Base-by-base conservation (phyloP, 2,329 filamentous ascomycete genomes). In the Aureobasidium lini region DNA sequence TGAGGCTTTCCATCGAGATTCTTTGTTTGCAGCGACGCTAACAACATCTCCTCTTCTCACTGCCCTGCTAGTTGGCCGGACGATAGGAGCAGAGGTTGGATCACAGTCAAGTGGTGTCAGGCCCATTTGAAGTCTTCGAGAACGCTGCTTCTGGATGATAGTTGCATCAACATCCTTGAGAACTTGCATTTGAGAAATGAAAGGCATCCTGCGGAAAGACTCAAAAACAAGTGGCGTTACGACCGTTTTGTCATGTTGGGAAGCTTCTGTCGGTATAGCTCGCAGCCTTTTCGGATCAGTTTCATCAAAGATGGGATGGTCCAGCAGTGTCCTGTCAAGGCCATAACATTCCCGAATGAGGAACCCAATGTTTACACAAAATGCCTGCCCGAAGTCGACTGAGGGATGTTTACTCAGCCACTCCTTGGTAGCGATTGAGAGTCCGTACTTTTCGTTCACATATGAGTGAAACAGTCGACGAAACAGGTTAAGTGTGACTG, bases 151-250 rank as follows among this genome's bases (percentile, higher is more conserved):
- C 40, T 67, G 69, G 1, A 72, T 64, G 0, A 72, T 63, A 0
- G 74, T 64, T 0, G 64, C 61, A 18, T 62, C 34, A 4, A 46
- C 60, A 1, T 68, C 67, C 0, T 42, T 3, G 8, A 62, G 61
- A 23, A 62, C 61, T 57, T 78, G 71, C 6, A 90, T 73, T 2
- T 80, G 72, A 2, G 75, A 68, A 0, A 77, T 81, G 65, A 86
- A 88, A 4, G 80, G 80, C 69, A 90, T 79, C 18, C 85, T 73
- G 3, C 77, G 74, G 63, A 94, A 94, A 58, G 82, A 82, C 3
- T 81, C 67, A 61, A 83, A 80, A 0, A 88, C 81, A 59, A 87
- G 89, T 0, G 85, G 82, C 0, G 90, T 93, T 0, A 92, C 86
- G 0, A 89, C 72, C 0, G 89, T 93, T 3, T 70, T 62, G 42